A percentile compares a stretch with the other conserved stretches of the same genome.
These are phyloP conservation scores for Mortierella claussenii DNA, from an alignment of 192 early-diverging fungal genomes.

Conservation along the genomic window DNA sequence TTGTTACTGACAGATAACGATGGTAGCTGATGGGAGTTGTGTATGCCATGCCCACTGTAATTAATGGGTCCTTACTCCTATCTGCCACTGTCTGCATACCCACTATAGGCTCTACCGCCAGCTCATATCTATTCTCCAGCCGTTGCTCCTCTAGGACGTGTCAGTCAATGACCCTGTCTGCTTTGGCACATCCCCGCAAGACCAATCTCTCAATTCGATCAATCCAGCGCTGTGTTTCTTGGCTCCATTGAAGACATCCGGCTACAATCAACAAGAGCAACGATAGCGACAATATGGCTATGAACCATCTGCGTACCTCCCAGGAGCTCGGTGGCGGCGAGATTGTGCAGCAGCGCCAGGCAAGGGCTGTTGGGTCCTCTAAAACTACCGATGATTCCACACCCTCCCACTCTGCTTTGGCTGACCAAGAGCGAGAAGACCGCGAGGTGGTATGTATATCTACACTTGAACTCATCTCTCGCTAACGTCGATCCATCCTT, in stretches of 20 bases:
- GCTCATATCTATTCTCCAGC: neutral
- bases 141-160: neutral
- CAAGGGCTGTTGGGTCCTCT: constrained; percentile 14
- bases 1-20: too few species aligned
- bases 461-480: too few species aligned
- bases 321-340: constrained; percentile 27
- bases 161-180: constrained; percentile 20
- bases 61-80: too few species aligned
- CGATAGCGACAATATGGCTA: constrained; percentile 23
- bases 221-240: neutral
- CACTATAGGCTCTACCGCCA: too few species aligned
- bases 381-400: neutral
- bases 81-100: too few species aligned
- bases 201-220: neutral
- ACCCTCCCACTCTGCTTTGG: constrained; percentile 1
- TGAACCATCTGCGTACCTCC: constrained; percentile 31
- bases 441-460: constrained; percentile 40
- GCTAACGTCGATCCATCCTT: too few species aligned
- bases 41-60: too few species aligned
- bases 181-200: too few species aligned
- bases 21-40: too few species aligned
- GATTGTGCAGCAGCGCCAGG: constrained; percentile 29
- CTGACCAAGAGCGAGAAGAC: constrained; percentile 33
- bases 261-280: neutral
- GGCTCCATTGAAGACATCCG: neutral